Evolutionary conservation across 257 asterid species (phyloP), one percentile per base, ranked within the genome.

Genomic region (Petunia axillaris): DNA sequence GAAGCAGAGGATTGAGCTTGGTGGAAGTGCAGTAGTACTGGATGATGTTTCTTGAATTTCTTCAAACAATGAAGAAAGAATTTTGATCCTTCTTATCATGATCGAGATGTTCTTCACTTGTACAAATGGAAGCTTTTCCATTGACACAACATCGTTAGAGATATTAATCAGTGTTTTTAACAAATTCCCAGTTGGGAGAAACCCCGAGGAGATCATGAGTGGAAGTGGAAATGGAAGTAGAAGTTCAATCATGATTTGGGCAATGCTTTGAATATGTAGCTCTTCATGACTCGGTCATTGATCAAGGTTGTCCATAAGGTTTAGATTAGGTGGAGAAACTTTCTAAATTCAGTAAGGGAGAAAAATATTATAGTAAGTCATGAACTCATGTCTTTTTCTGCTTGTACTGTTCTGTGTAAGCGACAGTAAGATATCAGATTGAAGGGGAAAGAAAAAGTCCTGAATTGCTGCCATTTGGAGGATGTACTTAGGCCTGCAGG

Each of bases 401-500:
- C 76, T 90, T 92, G 97, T 84, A 79, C 68, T 83, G 55, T 80
- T 78, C 9, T 65, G 9, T 60, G 83, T 73, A 87, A 87, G 78
- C 62, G 81, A 84, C 79, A 83, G 62, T 41, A 79, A 74, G 83
- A 68, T 53, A 80, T 87, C 60, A 81, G 80, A 79, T 68, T 46
- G 83, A 82, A 79, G 81, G 84, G 81, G 80, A 85, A 85, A 76
- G 84, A 50, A 48, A 82, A 84, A 48, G 54, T 87, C 90, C 79
- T 82, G 81, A 58, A 68, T 38, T 81, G 87, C 88, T 91, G 95
- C 97, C 98, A 94, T 74, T 87, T 92, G 97, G 98, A 88, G 88
- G 87, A 80, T 86, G 76, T 75, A 81, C 82, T 70, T 85, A 91
- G 88, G 25, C 25, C 89, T 87, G 92, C 92, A 78, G 78, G 63